A percentile compares a stretch with the other conserved stretches of the same genome.
Conservation (phyloP, 2,329 filamentous ascomycete genomes). For the Neonectria magnoliae region DNA sequence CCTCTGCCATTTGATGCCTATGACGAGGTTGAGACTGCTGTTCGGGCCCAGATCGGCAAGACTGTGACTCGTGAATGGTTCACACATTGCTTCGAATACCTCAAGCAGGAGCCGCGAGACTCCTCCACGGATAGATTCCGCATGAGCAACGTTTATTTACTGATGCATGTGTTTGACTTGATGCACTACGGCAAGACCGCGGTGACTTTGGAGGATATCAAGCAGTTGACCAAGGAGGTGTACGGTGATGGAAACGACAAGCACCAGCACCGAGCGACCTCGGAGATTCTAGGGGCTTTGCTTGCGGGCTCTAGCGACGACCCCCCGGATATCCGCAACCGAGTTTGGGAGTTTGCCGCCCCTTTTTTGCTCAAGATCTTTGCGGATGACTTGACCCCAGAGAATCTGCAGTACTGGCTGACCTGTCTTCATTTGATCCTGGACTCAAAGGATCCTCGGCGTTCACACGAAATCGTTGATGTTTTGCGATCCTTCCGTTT, state of each 20-base stretch:
- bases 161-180: conserved; percentile 91
- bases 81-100: conserved; percentile 85
- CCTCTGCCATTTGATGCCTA: conserved; percentile 75
- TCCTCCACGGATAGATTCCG: conserved; percentile 84
- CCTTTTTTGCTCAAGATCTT: conserved; percentile 88
- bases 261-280: conserved; percentile 94
- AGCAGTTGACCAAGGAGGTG: conserved; percentile 78
- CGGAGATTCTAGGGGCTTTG: conserved; percentile 90
- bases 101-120: conserved; percentile 96
- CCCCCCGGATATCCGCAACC: conserved; percentile 75
- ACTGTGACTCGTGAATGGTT: conserved; percentile 88
- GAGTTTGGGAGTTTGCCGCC: conserved; percentile 89
- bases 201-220: conserved; percentile 87
- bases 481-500: conserved; percentile 85
- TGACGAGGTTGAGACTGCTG: conserved; percentile 79
- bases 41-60: conserved; percentile 81
- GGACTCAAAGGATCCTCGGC: conserved; percentile 88
- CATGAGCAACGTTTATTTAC: conserved; percentile 84
- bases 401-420: conserved; percentile 95
- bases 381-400: conserved; percentile 90
- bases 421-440: conserved; percentile 91
- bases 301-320: conserved; percentile 84
- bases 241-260: conserved; percentile 96
- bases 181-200: conserved; percentile 82
- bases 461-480: conserved; percentile 86